Evolutionary conservation across 2,329 filamentous ascomycete genomes (phyloP).

Genomic region (Fusarium nurragi): DNA sequence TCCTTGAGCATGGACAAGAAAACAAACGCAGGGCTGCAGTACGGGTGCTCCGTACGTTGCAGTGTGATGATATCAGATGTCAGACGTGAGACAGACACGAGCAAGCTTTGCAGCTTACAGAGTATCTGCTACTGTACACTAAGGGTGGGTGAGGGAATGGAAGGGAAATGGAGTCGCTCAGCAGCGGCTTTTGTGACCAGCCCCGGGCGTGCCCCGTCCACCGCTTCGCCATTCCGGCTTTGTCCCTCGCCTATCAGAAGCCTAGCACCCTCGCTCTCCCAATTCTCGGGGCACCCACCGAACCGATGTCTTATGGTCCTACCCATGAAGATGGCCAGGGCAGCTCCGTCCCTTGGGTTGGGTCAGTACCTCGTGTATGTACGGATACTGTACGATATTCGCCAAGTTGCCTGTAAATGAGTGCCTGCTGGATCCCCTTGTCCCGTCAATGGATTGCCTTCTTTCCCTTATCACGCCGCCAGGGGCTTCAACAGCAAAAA

Average conservation of each 20-base stretch:
- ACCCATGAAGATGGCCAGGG: conserved; percentile 24
- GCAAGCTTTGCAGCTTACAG: background rate
- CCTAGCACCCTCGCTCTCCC: conserved; percentile 35
- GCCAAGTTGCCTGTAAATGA: conserved; percentile 6
- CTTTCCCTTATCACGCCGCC: conserved; percentile 19
- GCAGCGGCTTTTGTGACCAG: conserved; percentile 28
- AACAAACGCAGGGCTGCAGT: background rate
- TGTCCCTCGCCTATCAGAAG: conserved; percentile 39
- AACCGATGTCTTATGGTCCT: conserved; percentile 34
- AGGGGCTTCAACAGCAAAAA: background rate
- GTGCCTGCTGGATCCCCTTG: conserved; percentile 4
- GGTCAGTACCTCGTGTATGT: conserved; percentile 14
- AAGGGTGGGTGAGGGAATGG: background rate
- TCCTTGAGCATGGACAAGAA: conserved; percentile 11
- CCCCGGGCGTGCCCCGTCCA: conserved; percentile 30
- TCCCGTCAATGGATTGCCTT: background rate
- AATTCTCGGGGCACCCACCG: conserved; percentile 34
- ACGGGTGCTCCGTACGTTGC: background rate
- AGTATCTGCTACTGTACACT: background rate
- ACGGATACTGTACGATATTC: background rate
- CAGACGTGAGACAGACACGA: background rate
- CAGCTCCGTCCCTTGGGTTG: conserved; percentile 23
- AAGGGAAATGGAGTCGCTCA: conserved; percentile 26
- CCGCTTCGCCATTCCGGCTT: conserved; percentile 38
- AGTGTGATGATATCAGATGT: background rate